Conservation (phyloP, 2,329 filamentous ascomycete genomes). For the Colletotrichum kahawae region DNA sequence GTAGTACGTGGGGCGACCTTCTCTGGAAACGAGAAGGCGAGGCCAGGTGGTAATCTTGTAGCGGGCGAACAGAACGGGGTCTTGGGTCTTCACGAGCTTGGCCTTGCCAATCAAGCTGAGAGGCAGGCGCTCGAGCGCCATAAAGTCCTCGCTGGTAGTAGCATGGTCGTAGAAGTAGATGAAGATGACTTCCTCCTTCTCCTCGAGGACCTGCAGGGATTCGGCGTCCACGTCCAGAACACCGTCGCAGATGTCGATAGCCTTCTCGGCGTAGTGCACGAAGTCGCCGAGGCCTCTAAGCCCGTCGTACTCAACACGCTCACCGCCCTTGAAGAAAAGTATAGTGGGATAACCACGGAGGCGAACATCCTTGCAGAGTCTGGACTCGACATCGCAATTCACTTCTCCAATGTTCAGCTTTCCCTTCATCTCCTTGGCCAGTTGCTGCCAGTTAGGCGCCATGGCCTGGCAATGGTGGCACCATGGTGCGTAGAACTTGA, state of each 20-base stretch:
- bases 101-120: constrained; percentile 90
- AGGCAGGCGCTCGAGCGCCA: constrained; percentile 83
- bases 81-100: constrained; percentile 89
- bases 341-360: constrained; percentile 86
- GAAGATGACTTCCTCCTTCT: constrained; percentile 95
- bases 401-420: constrained; percentile 93
- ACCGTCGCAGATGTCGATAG: constrained; percentile 76
- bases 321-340: constrained; percentile 88
- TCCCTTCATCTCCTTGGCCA: constrained; percentile 90
- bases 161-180: constrained; percentile 98
- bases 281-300: constrained; percentile 92
- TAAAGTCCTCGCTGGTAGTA: constrained; percentile 90
- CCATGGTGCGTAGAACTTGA: constrained; percentile 99
- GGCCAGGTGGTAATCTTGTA: constrained; percentile 99
- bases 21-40: constrained; percentile 85
- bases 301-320: constrained; percentile 91
- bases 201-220: constrained; percentile 80
- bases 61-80: constrained; percentile 73
- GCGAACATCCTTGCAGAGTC: constrained; percentile 90
- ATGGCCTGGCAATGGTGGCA: constrained; percentile 94
- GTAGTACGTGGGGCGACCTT: constrained; percentile 91
- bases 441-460: constrained; percentile 86
- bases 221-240: constrained; percentile 81
- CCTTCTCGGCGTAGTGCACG: constrained; percentile 84
- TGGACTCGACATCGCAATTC: constrained; percentile 85